These are phyloP conservation scores for Pistacia integerrima DNA, from an alignment of 345 rosid species.

Conservation along the genomic window DNA sequence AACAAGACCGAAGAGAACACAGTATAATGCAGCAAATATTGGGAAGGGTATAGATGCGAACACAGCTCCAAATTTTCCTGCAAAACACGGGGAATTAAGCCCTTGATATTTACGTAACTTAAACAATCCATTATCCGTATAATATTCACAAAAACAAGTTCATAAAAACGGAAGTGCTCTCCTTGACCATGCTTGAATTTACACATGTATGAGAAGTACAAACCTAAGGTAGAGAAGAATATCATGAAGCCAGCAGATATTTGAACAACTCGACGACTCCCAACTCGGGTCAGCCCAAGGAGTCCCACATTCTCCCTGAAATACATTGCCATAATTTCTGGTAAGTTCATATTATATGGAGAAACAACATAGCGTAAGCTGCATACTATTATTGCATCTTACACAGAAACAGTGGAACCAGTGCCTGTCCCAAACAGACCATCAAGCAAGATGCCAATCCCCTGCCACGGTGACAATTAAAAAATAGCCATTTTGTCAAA, in stretches of 20 bases:
- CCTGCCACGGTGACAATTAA: conserved; percentile 44
- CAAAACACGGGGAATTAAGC: neutral
- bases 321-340: conserved; percentile 1
- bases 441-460: conserved; percentile 84
- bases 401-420: conserved; percentile 94
- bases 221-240: conserved; percentile 84
- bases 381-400: conserved; percentile 32
- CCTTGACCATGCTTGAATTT: conserved; percentile 21
- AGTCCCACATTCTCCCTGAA: conserved; percentile 95
- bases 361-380: neutral
- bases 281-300: conserved; percentile 92
- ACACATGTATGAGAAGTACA: neutral
- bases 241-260: conserved; percentile 97
- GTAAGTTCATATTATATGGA: conserved; percentile 1
- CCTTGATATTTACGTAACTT: neutral
- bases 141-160: neutral
- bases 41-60: conserved; percentile 97
- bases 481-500: neutral
- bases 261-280: conserved; percentile 97
- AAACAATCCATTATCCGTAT: neutral
- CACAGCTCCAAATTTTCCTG: conserved; percentile 98
- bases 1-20: conserved; percentile 88
- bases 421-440: conserved; percentile 96
- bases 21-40: conserved; percentile 82
- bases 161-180: neutral